phyloP scores from a whole-genome alignment of 1,284 basidiomycete genomes.

The Earliella scabrosa region DNA sequence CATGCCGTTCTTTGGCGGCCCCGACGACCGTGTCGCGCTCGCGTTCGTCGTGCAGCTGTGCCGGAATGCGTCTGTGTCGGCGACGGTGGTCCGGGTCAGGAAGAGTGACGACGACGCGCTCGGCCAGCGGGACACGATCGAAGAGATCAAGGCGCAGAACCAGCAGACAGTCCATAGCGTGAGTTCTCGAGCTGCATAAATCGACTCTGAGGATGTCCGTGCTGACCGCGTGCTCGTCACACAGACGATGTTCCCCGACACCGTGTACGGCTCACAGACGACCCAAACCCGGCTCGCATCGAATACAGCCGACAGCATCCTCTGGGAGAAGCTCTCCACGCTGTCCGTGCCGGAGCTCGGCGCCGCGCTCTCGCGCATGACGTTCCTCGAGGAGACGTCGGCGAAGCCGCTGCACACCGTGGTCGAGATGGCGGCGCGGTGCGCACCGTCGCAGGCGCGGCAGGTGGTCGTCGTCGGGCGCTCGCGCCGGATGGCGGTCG shows the following conservation, averaged over 20 bases:
- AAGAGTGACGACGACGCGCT: constrained; percentile 44
- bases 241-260: constrained; percentile 63
- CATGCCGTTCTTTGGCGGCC: constrained; percentile 90
- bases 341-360: constrained; percentile 34
- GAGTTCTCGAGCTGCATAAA: background rate
- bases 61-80: constrained; percentile 61
- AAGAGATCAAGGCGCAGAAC: constrained; percentile 34
- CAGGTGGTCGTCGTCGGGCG: constrained; percentile 76
- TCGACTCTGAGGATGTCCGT: background rate
- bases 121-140: constrained; percentile 35
- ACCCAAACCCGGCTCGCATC: constrained; percentile 71
- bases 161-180: constrained; percentile 11
- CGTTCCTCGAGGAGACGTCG: constrained; percentile 52
- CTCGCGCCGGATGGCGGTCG: constrained; percentile 69
- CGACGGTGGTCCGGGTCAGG: constrained; percentile 69
- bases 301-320: constrained; percentile 73
- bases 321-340: constrained; percentile 62
- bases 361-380: constrained; percentile 58
- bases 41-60: constrained; percentile 83
- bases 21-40: constrained; percentile 88
- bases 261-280: constrained; percentile 64
- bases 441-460: constrained; percentile 33
- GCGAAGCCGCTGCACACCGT: constrained; percentile 59
- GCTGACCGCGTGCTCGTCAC: constrained; percentile 3
- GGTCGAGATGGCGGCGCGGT: constrained; percentile 43